Conservation (phyloP, 1,284 basidiomycete species). For the Sporisorium exsertum region DNA sequence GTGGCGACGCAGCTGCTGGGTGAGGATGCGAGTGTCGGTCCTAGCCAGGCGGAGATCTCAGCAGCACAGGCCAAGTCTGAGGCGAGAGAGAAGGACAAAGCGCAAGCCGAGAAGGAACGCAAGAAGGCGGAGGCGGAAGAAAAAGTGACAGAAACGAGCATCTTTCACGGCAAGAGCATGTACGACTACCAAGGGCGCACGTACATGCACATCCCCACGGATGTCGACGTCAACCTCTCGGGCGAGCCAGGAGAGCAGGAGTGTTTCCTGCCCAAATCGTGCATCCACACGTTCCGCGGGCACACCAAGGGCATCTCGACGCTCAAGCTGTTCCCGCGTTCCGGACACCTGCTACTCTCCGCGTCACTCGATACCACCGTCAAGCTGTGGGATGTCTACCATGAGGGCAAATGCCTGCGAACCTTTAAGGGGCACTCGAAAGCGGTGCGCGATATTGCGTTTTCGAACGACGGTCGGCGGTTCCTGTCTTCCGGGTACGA, state of each 20-base stretch:
- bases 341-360: conserved; percentile 90
- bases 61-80: conserved; percentile 77
- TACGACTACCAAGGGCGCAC: conserved; percentile 98
- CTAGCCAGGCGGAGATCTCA: conserved; percentile 75
- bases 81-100: conserved; percentile 72
- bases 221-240: conserved; percentile 76
- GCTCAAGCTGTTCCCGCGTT: conserved; percentile 89
- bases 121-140: conserved; percentile 81
- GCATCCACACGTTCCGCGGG: conserved; percentile 97
- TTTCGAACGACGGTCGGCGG: conserved; percentile 88
- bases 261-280: conserved; percentile 91
- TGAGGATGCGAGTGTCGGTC: conserved; percentile 64
- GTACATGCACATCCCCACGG: conserved; percentile 90
- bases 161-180: conserved; percentile 97
- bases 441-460: conserved; percentile 94
- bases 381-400: conserved; percentile 99
- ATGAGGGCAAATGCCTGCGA: conserved; percentile 92
- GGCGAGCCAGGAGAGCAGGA: conserved; percentile 87
- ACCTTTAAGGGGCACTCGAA: conserved; percentile 98
- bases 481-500: conserved; percentile 96
- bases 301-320: conserved; percentile 97
- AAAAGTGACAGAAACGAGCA: conserved; percentile 86
- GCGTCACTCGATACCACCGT: conserved; percentile 99
- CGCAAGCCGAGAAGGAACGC: conserved; percentile 73
- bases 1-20: conserved; percentile 67